Percentiles rank a stretch among this genome's conserved stretches.
These are phyloP conservation scores for Ogataea paraovalis DNA, from an alignment of 805 yeast species.

Conservation along the genomic window DNA sequence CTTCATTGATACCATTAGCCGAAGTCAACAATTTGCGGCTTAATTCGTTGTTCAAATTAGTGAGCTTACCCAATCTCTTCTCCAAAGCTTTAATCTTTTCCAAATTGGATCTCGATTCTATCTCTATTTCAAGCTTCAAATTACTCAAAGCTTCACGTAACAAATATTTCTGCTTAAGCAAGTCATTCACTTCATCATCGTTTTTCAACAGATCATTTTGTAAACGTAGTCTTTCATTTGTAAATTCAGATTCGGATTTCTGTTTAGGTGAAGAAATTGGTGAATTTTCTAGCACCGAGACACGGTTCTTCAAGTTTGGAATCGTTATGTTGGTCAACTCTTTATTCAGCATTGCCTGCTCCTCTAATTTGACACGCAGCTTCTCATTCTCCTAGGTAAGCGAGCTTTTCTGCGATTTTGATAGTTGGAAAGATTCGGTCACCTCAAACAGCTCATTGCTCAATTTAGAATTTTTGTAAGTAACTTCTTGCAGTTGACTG, in stretches of 20 bases:
- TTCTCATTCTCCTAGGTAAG: slow-evolving; percentile 33
- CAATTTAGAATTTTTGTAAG: slow-evolving; percentile 52
- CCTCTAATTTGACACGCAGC: slow-evolving; percentile 37
- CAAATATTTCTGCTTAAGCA: slow-evolving; percentile 29
- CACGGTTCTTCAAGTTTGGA: slow-evolving; percentile 43
- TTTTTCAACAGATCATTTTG: slow-evolving; percentile 32
- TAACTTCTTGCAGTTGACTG: slow-evolving; percentile 49
- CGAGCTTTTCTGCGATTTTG: slow-evolving; percentile 43
- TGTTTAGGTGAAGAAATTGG: slow-evolving; percentile 7
- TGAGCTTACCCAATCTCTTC: slow-evolving; percentile 17
- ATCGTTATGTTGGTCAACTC: slow-evolving; percentile 39
- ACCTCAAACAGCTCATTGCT: slow-evolving; percentile 43
- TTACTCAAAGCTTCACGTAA: slow-evolving; percentile 29
- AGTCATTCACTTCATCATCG: slow-evolving; percentile 18
- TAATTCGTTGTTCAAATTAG: slow-evolving; percentile 9
- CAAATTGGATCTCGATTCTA: slow-evolving; percentile 21
- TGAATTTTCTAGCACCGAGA: slow-evolving; percentile 31
- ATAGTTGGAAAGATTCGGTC: slow-evolving; percentile 44
- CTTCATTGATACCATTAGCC: neutral
- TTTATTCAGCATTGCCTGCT: slow-evolving; percentile 37
- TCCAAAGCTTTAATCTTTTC: slow-evolving; percentile 25
- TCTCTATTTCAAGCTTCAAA: slow-evolving; percentile 25
- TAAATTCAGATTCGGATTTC: slow-evolving; percentile 11
- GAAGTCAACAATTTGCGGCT: slow-evolving; percentile 7
- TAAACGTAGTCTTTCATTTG: slow-evolving; percentile 24